Evolutionary conservation across 139 green algal species (phyloP), one percentile per base, ranked within the genome.

Genomic region (Deuterostichococcus epilithicus): DNA sequence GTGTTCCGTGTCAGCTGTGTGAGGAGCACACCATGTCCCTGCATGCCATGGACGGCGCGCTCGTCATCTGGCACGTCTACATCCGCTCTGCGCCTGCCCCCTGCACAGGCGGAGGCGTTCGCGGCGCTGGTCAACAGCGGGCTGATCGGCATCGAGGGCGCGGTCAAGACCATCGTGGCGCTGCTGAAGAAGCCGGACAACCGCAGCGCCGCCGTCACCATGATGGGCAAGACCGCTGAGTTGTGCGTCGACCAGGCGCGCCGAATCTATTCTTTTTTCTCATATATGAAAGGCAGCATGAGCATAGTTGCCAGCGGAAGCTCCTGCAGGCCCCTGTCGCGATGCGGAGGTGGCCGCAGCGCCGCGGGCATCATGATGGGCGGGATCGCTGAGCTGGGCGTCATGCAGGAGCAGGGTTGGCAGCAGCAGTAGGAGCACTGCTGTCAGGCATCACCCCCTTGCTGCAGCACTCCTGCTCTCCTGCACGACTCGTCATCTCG

Each of bases 181-280:
- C 80, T 94, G 80, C 76, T 92, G 39, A 78, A 80, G 33, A 89
- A 90, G 75, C 71, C 75, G 0, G 89, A 90, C 68, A 94, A 75
- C 66, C 85, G 85, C 23, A 77, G 66, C 23, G 89, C 89, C 0
- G 88, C 81, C 15, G 44, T 94, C 37, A 94, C 89, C 26, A 91
- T 91, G 85, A 79, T 94, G 74, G 89, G 89, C 30, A 94, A 94
- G 73, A 92, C 84, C 0, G 84, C 90, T 10, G 89, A 94, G 78
- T 80, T 93, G 71, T 91, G 84, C 67, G 28, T 35, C 26, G 69
- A 82, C 30, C 75, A 85, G 80, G 78, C 87, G 77, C 38, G 42
- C 6, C n/a, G n/a, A n/a, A n/a, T n/a, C n/a, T n/a, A n/a, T n/a
- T n/a, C 42, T 52, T 8, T 26, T 3, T 73, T 33, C 34, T 44